phyloP scores from a whole-genome alignment of 2,329 filamentous ascomycete genomes.

The Penicillium italicum region DNA sequence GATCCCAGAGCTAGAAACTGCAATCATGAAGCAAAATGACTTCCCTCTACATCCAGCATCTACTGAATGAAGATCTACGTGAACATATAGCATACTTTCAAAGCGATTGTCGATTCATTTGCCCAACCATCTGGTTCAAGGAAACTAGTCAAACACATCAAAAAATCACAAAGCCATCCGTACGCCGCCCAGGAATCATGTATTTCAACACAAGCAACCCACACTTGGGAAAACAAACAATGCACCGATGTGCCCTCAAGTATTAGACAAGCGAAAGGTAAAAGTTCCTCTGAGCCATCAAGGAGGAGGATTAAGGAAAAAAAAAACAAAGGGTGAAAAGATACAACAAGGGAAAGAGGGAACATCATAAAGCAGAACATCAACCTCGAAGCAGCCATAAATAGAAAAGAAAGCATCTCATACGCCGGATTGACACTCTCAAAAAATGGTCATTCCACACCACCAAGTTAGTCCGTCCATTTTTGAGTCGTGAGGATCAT shows the following conservation, averaged over 20 bases:
- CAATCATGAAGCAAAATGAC: too few relatives aligned
- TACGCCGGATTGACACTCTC: conserved; percentile 32
- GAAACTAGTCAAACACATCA: conserved; percentile 19
- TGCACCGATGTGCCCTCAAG: conserved; percentile 22
- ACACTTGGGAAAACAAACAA: conserved; percentile 11
- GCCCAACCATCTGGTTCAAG: conserved; percentile 13
- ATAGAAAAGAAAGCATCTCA: conserved; percentile 18
- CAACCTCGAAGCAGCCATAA: conserved; percentile 22
- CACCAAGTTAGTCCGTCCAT: conserved; percentile 33
- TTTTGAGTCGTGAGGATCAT: conserved; percentile 40
- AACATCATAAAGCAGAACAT: conserved; percentile 23
- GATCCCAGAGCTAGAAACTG: not conserved
- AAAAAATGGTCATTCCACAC: conserved; percentile 28
- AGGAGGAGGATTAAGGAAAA: conserved; percentile 13
- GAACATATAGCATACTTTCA: not conserved
- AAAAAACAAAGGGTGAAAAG: conserved; percentile 20
- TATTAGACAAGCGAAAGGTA: conserved; percentile 27
- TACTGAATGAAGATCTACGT: not conserved
- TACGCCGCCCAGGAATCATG: conserved; percentile 26
- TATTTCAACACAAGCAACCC: conserved; percentile 23
- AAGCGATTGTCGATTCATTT: conserved; percentile 19
- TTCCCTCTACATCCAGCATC: not conserved
- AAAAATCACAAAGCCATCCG: conserved; percentile 20
- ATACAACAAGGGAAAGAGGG: conserved; percentile 15
- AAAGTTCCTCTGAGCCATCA: conserved; percentile 9